Conservation (phyloP, 257 asterid genomes). For the Vinca minor region DNA sequence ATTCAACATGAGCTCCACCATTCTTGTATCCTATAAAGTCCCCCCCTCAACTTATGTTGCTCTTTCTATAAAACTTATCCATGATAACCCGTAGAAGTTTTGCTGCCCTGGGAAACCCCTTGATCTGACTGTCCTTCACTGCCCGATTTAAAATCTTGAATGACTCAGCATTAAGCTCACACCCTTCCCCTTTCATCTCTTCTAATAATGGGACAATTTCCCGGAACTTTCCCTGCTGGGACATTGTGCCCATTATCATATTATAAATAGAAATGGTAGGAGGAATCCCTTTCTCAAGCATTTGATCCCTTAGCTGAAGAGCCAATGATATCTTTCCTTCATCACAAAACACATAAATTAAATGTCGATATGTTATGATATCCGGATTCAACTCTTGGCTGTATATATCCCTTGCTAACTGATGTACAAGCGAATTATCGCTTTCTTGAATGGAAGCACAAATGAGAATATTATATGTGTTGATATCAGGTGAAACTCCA, state of each 20-base stretch:
- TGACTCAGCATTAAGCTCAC: constrained; percentile 36
- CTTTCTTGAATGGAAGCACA: constrained; percentile 38
- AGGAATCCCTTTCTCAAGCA: constrained; percentile 35
- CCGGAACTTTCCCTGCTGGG: constrained; percentile 29
- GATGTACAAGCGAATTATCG: constrained; percentile 27
- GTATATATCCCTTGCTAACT: constrained; percentile 37
- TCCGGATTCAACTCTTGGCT: constrained; percentile 35
- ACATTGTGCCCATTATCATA: constrained; percentile 40
- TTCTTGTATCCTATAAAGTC: constrained; percentile 1
- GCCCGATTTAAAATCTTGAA: constrained; percentile 27
- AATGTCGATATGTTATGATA: constrained; percentile 34
- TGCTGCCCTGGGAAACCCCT: constrained; percentile 27
- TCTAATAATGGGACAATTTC: constrained; percentile 31
- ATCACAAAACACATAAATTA: constrained; percentile 33
- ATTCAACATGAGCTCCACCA: not conserved
- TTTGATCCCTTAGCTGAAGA: constrained; percentile 28
- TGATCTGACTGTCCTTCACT: constrained; percentile 30
- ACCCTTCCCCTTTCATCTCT: constrained; percentile 42
- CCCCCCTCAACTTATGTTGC: not conserved
- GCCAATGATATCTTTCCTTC: constrained; percentile 41
- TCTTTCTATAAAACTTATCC: constrained; percentile 12
- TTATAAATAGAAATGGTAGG: constrained; percentile 38
- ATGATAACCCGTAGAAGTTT: constrained; percentile 23
- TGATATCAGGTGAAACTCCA: constrained; percentile 40
- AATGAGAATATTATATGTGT: constrained; percentile 45